Percentiles rank a stretch among this genome's conserved stretches.
Evolutionary conservation across 1,284 basidiomycete genomes (phyloP).

Genomic region (Cryptococcus sp.): DNA sequence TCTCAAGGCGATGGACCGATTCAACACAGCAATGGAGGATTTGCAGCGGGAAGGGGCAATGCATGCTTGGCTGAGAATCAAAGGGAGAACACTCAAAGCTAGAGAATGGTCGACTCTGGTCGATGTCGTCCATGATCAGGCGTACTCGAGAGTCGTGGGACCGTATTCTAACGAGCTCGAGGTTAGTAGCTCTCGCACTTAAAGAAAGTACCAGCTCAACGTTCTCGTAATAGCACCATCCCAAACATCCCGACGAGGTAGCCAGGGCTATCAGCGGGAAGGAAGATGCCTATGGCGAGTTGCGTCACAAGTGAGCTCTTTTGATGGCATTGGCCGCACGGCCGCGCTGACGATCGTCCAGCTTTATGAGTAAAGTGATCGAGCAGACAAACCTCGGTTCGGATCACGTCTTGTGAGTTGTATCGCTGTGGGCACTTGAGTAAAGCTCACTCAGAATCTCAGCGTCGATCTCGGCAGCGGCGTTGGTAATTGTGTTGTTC

Average conservation of each 20-base stretch:
- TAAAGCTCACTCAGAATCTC: slow-evolving; percentile 39
- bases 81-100: slow-evolving; percentile 24
- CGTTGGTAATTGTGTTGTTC: slow-evolving; percentile 60
- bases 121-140: slow-evolving; percentile 56
- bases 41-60: slow-evolving; percentile 51
- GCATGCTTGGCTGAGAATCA: slow-evolving; percentile 26
- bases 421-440: background rate
- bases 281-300: slow-evolving; percentile 52
- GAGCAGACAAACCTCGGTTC: slow-evolving; percentile 45
- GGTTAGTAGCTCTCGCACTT: slow-evolving; percentile 18
- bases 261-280: slow-evolving; percentile 43
- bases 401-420: slow-evolving; percentile 44
- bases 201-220: background rate
- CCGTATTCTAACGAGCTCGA: slow-evolving; percentile 55
- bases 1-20: slow-evolving; percentile 54
- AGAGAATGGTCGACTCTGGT: slow-evolving; percentile 54
- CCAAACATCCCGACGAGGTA: slow-evolving; percentile 48
- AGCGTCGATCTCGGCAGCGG: slow-evolving; percentile 60
- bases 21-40: slow-evolving; percentile 54
- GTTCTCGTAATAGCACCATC: slow-evolving; percentile 33
- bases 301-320: slow-evolving; percentile 42
- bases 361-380: slow-evolving; percentile 50
- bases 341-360: slow-evolving; percentile 14
- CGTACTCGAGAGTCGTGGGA: slow-evolving; percentile 59
- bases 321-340: slow-evolving; percentile 1